Base-by-base conservation (phyloP, 257 asterid genomes). In the Paulownia fortunei region DNA sequence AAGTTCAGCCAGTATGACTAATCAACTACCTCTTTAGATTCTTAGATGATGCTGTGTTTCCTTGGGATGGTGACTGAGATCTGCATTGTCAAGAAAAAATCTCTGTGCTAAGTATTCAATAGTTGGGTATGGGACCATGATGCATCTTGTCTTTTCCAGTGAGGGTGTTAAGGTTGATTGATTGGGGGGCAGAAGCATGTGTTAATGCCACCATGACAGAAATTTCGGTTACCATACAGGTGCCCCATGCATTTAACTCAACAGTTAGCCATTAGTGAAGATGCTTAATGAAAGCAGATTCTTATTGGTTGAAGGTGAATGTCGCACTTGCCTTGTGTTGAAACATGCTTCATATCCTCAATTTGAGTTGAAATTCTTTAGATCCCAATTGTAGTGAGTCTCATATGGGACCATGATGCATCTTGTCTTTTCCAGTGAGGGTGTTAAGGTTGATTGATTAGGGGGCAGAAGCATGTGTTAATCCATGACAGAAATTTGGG, bases 401-500 rank as follows among this genome's bases (percentile, higher is more conserved):
- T n/a, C n/a, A n/a, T n/a, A n/a, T n/a, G n/a, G 74, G 74, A 16
- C 74, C 73, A 6, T 15, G 6, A 24, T 68, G 42, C 21, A 68
- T 46, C 19, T 46, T 67, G 41, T 68, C 74, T 24, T n/a, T 34
- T 11, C 6, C 24, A 1, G 19, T 16, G 19, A 21, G 68, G 21
- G 74, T 23, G 41, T 44, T 66, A 18, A 23, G 41, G 74, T 68
- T 44, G 42, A 23, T 68, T 46, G 23, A 24, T 12, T 30, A 52
- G 65, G 63, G 16, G 34, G 47, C 76, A 70, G 3, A n/a, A 34
- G 36, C 76, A 71, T 51, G 65, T 54, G 73, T 24, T 23, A 21
- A 9, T 67, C 66, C 41, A 36, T 73, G 52, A 2, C 24, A 54
- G 44, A 19, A 15, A 6, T 26, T 59, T 60, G 5, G 46, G 46